Conservation (phyloP, 2,329 filamentous ascomycete species). For the Incumbomyces lentus region DNA sequence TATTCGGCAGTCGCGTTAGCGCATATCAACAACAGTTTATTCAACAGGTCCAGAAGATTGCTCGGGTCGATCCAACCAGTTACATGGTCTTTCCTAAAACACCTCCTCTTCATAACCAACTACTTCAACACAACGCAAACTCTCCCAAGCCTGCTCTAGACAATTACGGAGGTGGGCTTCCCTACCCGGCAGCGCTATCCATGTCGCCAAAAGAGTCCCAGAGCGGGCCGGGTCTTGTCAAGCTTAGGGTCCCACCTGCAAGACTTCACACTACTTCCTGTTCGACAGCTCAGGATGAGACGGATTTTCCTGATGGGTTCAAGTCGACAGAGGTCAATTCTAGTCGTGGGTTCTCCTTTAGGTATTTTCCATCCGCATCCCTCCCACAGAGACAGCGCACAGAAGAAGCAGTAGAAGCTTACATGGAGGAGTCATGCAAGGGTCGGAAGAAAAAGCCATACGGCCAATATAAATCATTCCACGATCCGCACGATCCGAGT, state of each 20-base stretch:
- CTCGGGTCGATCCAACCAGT: neutral
- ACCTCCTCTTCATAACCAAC: neutral
- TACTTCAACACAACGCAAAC: neutral
- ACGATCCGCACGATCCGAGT: constrained; percentile 7
- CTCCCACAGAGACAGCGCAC: constrained; percentile 13
- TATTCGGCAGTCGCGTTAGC: neutral
- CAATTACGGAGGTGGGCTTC: neutral
- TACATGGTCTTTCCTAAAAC: neutral
- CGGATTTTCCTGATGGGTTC: constrained; percentile 9
- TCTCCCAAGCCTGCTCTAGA: neutral
- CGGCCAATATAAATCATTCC: constrained; percentile 11
- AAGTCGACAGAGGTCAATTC: constrained; percentile 10
- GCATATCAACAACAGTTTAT: neutral
- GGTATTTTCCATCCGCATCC: constrained; percentile 13
- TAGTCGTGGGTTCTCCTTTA: constrained; percentile 16
- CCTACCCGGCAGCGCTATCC: neutral
- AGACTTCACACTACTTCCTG: neutral
- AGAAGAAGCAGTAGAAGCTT: constrained; percentile 9
- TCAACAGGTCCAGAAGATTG: neutral
- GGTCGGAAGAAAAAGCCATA: constrained; percentile 6
- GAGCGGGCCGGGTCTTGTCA: neutral
- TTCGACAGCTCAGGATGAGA: constrained; percentile 7
- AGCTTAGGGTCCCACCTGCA: neutral
- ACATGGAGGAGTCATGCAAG: constrained; percentile 7
- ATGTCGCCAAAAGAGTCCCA: neutral